Evolutionary conservation across 2,329 filamentous ascomycete species (phyloP).

Genomic region (Reticulascus tulasneorum): DNA sequence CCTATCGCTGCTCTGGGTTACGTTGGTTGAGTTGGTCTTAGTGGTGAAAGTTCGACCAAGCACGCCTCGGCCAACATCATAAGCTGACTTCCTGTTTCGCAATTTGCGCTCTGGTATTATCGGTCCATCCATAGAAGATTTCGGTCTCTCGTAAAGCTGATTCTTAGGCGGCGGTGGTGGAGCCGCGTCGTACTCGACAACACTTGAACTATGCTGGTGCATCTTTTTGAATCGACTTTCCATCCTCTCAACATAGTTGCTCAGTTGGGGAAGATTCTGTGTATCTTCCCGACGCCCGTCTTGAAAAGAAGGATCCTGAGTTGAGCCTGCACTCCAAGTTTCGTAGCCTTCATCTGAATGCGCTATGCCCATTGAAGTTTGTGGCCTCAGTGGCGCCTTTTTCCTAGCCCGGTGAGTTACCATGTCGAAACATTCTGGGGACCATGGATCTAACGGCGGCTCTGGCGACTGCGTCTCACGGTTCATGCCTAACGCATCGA

Average conservation of each 20-base stretch:
- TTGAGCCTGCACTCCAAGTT: constrained; percentile 53
- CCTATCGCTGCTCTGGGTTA: constrained; percentile 73
- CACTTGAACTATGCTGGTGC: constrained; percentile 55
- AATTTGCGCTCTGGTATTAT: constrained; percentile 46
- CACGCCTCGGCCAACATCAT: constrained; percentile 67
- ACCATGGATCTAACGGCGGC: constrained; percentile 72
- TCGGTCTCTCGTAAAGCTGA: constrained; percentile 48
- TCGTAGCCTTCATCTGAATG: constrained; percentile 58
- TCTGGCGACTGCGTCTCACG: constrained; percentile 53
- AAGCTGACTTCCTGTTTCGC: constrained; percentile 68
- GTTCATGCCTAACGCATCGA: constrained; percentile 79
- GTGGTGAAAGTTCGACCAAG: constrained; percentile 81
- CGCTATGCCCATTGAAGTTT: constrained; percentile 71
- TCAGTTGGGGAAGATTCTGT: constrained; percentile 64
- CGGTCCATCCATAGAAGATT: constrained; percentile 51
- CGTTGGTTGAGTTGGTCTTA: constrained; percentile 79
- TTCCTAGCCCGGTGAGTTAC: constrained; percentile 37
- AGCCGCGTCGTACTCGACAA: constrained; percentile 47
- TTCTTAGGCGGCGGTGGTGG: constrained; percentile 62
- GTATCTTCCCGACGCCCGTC: constrained; percentile 40
- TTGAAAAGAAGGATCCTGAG: constrained; percentile 41
- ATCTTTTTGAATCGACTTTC: constrained; percentile 73
- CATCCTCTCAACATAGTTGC: constrained; percentile 89
- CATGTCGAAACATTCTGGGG: constrained; percentile 77
- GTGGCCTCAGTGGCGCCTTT: constrained; percentile 45